Evolutionary conservation across 108 stramenopile genomes (phyloP), one percentile per base, ranked within the genome.

Genomic region (Stephanodiscus triporus): DNA sequence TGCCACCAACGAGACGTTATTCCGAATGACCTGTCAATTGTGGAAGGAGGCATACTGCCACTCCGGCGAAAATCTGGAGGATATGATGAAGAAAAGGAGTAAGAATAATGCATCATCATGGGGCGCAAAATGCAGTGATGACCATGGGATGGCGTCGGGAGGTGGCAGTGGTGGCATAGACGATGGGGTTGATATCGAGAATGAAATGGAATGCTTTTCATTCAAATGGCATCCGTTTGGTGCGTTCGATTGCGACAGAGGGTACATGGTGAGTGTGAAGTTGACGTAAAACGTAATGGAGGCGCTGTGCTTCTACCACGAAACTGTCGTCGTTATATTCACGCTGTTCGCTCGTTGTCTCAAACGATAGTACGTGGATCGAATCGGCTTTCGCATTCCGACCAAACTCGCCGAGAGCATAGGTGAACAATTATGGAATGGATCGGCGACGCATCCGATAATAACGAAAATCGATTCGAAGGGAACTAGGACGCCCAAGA

Each of bases 351-450:
- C n/a, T 53, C 32, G 34, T 54, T 13, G 11, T 47, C n/a, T n/a
- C 16, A 43, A 34, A 2, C 36, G 34, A 72, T 57, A 77, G 77
- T 96, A 95, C 73, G 86, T 97, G 22, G 97, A 97, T 85, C 88
- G 96, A 13, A 72, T 92, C n/a, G 90, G 96, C 13, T 95, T 84
- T 82, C 84, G 96, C 8, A 63, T 97, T 17, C 96, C 96, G 36
- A 88, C 89, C 0, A 43, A 64, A 53, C 49, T 91, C 55, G 84
- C 94, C 16, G 71, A 88, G 62, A 69, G 67, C 26, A 72, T 88
- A 36, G 94, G 94, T 16, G 57, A 84, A 55, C 29, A 77, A 45
- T 14, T 45, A 32, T 57, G 61, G 37, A 20, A 2, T 29, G 45
- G 47, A 68, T 38, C 23, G 10, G 23, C 47, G 29, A 49, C 10